Percentiles rank a stretch among this genome's conserved stretches.
Conservation (phyloP, 352 stramenopile species). For the Globisporangium echinulatum region DNA sequence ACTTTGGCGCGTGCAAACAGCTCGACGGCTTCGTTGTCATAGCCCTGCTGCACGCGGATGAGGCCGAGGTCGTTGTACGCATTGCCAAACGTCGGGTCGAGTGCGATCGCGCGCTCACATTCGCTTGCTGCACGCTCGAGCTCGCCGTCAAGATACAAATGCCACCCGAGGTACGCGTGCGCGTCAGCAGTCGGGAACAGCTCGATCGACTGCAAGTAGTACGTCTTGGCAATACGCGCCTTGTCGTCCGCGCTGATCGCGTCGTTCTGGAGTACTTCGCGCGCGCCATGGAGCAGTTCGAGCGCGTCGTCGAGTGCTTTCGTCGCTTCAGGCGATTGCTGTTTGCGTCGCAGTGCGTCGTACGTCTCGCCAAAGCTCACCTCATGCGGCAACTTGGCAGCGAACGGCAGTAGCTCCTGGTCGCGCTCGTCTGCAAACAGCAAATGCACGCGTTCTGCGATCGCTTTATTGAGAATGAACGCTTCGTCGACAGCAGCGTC, state of each 20-base stretch:
- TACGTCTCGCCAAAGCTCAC: slow-evolving; percentile 55
- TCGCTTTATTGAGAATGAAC: slow-evolving; percentile 55
- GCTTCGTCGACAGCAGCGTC: slow-evolving; percentile 51
- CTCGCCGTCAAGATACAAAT: slow-evolving; percentile 58
- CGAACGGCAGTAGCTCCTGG: slow-evolving; percentile 32
- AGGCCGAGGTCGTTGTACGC: slow-evolving; percentile 69
- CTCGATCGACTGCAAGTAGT: slow-evolving; percentile 64
- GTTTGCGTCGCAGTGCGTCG: slow-evolving; percentile 24
- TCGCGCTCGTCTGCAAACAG: slow-evolving; percentile 45
- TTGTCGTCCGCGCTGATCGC: slow-evolving; percentile 35
- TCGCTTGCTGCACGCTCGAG: slow-evolving; percentile 44
- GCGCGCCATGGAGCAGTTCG: slow-evolving; percentile 48
- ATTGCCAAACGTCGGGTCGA: slow-evolving; percentile 67
- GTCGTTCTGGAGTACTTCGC: slow-evolving; percentile 37
- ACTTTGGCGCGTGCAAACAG: slow-evolving; percentile 61
- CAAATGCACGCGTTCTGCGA: slow-evolving; percentile 58
- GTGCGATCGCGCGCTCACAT: slow-evolving; percentile 49
- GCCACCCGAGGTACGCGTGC: slow-evolving; percentile 60
- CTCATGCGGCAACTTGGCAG: slow-evolving; percentile 13
- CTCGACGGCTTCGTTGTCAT: slow-evolving; percentile 42
- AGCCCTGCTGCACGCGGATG: slow-evolving; percentile 54
- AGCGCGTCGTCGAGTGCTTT: slow-evolving; percentile 38
- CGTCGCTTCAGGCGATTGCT: slow-evolving; percentile 13
- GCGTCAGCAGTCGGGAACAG: slow-evolving; percentile 61
- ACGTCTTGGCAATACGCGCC: slow-evolving; percentile 52